Base-by-base conservation (phyloP, 2,329 filamentous ascomycete genomes). In the Penicillium italicum region DNA sequence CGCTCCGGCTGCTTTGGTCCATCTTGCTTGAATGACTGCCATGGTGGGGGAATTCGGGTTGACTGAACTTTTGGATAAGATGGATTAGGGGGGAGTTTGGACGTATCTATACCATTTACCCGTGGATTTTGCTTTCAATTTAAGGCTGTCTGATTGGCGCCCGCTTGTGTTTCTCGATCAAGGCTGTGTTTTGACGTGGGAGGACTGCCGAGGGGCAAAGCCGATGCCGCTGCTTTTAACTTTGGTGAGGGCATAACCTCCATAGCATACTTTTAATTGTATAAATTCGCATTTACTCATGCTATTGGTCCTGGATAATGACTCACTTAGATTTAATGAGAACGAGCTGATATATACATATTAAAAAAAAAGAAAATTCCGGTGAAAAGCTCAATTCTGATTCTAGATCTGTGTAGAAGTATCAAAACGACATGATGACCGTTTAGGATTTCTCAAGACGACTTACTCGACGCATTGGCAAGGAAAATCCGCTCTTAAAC, bases 1-100 rank as follows among this genome's bases (percentile, higher is more conserved):
- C 2, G 53, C 58, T 2, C 63, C 62, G 11, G 65, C 34, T 4
- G 70, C n/a, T 20, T 68, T 69, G 37, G 34, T 40, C 34, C 46
- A 49, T 49, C 10, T 49, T 30, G 46, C 46, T 40, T 40, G 46
- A n/a, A 46, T 22, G 14, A 3, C 41, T 43, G 43, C 14, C 43
- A 46, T 46, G 43, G 20, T 33, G 20, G 22, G 8, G 5, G 28
- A 10, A 20, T 16, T 22, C 1, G 9, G 24, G 5, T 16, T 38
- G 10, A 12, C 12, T 24, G 12, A 36, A 3, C n/a, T 18, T 8
- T 14, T 22, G 36, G 12, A 26, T 41, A 11, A n/a, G 6, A 6
- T 41, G 38, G 2, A 41, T 22, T 14, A 9, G 12, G 5, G 22
- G 22, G 38, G 24, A n/a, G 7, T 28, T 10, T 30, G 14, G 0